Base-by-base conservation (phyloP, 2,329 filamentous ascomycete genomes). In the Geosmithia morbida region DNA sequence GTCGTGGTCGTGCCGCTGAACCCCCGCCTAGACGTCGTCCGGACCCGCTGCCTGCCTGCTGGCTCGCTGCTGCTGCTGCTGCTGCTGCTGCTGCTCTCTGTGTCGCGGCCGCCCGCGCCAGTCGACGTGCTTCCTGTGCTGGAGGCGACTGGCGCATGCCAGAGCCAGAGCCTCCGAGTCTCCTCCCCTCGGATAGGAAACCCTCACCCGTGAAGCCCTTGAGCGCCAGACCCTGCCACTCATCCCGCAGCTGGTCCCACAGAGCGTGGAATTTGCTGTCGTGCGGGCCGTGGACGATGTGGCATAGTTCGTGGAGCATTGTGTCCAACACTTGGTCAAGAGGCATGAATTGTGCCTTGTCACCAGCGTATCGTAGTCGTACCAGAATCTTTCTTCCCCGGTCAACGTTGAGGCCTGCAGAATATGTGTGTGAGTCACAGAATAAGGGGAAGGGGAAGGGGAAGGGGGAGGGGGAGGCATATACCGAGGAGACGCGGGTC, bases 171-270 rank as follows among this genome's bases (percentile, higher is more conserved):
- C 83, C 85, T 47, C 89, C 89, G 0, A 96, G 73, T 11, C 77
- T 77, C 16, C 79, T 77, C 1, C 89, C 90, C 30, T 82, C 68
- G 0, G 82, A 81, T 29, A 95, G 67, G 64, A 96, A 96, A 0
- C 85, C 85, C 62, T 95, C 88, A 13, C 90, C 90, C 0, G 86
- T 94, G 58, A 90, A 96, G 17, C 90, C 90, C 59, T 90, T 92
- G 49, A 79, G 68, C 11, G 81, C 59, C 7, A 96, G 72, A 2
- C 79, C 77, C 56, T 88, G 78, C 56, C 90, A 82, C 64, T 96
- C 89, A 49, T 90, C 85, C 18, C 90, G 80, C 4, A 96, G 75
- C 59, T 94, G 83, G 55, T 95, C 83, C 87, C 89, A 95, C 5
- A 96, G 69, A 0, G 81, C 81, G 54, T 95, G 80, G 58, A 97